Percentiles rank a stretch among this genome's conserved stretches.
Conservation (phyloP, 768 basidiomycete species). For the Bullera alba region DNA sequence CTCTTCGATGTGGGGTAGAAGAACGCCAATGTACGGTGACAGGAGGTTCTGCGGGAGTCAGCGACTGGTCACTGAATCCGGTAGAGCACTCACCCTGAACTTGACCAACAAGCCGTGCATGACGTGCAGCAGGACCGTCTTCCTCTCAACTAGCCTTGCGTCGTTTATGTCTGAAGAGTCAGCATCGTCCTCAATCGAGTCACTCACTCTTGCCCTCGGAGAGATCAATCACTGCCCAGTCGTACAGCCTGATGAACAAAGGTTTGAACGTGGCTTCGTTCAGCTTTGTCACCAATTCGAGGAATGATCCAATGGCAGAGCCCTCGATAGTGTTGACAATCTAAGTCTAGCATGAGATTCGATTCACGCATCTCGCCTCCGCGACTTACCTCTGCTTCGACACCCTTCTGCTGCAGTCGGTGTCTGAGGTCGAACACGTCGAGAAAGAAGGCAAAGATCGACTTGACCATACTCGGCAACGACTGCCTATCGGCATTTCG, state of each 20-base stretch:
- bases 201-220: slow-evolving; percentile 47
- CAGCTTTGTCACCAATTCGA: slow-evolving; percentile 82
- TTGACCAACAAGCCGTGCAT: slow-evolving; percentile 70
- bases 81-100: slow-evolving; percentile 70
- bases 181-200: neutral
- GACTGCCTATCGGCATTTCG: slow-evolving; percentile 60
- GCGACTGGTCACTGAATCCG: neutral
- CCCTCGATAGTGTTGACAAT: slow-evolving; percentile 40
- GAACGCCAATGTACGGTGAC: slow-evolving; percentile 80
- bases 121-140: slow-evolving; percentile 66
- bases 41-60: slow-evolving; percentile 61
- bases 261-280: slow-evolving; percentile 88
- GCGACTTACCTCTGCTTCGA: slow-evolving; percentile 26
- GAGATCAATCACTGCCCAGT: slow-evolving; percentile 73
- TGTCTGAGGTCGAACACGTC: slow-evolving; percentile 61
- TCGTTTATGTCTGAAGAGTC: slow-evolving; percentile 24
- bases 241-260: slow-evolving; percentile 80
- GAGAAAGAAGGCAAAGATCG: slow-evolving; percentile 70
- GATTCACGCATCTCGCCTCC: neutral
- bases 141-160: slow-evolving; percentile 50
- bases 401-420: slow-evolving; percentile 26
- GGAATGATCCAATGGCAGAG: slow-evolving; percentile 63
- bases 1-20: slow-evolving; percentile 62
- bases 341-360: slow-evolving; percentile 5
- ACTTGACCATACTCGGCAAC: slow-evolving; percentile 60